Percentiles rank a stretch among this genome's conserved stretches.
Conservation (phyloP, 768 basidiomycete genomes). For the Termitomyces sp. region DNA sequence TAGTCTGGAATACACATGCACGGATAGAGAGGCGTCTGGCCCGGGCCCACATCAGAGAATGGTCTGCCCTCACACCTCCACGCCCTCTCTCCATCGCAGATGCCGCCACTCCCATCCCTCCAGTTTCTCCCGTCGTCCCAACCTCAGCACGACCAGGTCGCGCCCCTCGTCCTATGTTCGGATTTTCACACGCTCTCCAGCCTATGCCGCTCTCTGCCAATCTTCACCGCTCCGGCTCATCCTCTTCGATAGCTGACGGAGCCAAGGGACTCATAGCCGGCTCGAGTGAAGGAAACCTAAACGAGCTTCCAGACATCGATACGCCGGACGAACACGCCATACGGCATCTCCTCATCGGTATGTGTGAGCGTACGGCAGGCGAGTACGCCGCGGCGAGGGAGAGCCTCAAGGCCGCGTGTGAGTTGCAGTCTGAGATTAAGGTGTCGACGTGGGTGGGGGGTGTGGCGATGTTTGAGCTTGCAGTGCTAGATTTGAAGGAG, state of each 20-base stretch:
- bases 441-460: conserved; percentile 67
- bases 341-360: conserved; percentile 66
- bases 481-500: conserved; percentile 67
- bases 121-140: conserved; percentile 3
- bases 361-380: conserved; percentile 57
- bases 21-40: conserved; percentile 54
- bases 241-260: background rate
- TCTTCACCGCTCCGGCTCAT: background rate
- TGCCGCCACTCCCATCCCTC: conserved; percentile 9
- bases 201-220: conserved; percentile 10
- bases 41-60: conserved; percentile 54
- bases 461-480: conserved; percentile 66
- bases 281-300: conserved; percentile 6
- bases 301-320: conserved; percentile 43
- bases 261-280: background rate
- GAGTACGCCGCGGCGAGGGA: conserved; percentile 40
- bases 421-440: conserved; percentile 35
- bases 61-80: conserved; percentile 45
- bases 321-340: conserved; percentile 70
- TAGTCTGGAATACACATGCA: conserved; percentile 81
- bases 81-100: conserved; percentile 9
- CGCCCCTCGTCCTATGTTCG: conserved; percentile 6
- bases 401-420: conserved; percentile 51
- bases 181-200: conserved; percentile 16
- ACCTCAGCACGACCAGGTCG: conserved; percentile 2